Percentiles rank a stretch among this genome's conserved stretches.
Evolutionary conservation across 148 eudicot genomes (phyloP).

Genomic region (Rhododendron henanense): DNA sequence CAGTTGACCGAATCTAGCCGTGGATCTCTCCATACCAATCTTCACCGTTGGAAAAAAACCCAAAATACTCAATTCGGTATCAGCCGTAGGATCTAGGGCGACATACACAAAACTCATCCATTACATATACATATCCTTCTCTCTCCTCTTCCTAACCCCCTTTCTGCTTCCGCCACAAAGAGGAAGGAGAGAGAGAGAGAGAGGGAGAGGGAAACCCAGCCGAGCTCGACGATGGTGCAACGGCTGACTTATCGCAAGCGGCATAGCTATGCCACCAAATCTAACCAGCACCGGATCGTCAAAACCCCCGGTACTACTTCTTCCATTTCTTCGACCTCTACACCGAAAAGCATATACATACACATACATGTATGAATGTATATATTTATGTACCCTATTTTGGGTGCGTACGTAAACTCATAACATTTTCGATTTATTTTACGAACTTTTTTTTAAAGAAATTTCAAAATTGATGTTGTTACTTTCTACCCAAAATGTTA

Average conservation of each 20-base stretch:
- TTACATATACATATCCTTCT: not conserved
- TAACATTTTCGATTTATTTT: too few species aligned
- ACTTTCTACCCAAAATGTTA: too few species aligned
- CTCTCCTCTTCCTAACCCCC: not conserved
- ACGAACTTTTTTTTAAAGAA: too few species aligned
- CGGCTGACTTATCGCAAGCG: constrained; percentile 51
- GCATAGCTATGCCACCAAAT: constrained; percentile 70
- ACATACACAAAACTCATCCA: not conserved
- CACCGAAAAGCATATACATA: too few species aligned
- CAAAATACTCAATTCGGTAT: not conserved
- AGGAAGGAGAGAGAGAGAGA: constrained; percentile 15
- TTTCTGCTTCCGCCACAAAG: not conserved
- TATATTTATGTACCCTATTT: too few species aligned
- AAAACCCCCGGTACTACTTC: constrained; percentile 53
- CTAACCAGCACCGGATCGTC: constrained; percentile 62
- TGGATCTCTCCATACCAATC: not conserved
- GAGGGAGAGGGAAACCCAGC: not conserved
- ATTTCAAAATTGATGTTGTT: too few species aligned
- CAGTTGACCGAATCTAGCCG: not conserved
- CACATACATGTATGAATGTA: too few species aligned
- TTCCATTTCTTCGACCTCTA: not conserved
- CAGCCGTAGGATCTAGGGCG: constrained; percentile 9
- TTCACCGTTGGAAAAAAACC: not conserved
- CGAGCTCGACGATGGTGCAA: constrained; percentile 37
- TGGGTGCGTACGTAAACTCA: too few species aligned